Evolutionary conservation across 495 filamentous ascomycete genomes (phyloP), one percentile per base, ranked within the genome.

Genomic region (Lophiotrema nucula): DNA sequence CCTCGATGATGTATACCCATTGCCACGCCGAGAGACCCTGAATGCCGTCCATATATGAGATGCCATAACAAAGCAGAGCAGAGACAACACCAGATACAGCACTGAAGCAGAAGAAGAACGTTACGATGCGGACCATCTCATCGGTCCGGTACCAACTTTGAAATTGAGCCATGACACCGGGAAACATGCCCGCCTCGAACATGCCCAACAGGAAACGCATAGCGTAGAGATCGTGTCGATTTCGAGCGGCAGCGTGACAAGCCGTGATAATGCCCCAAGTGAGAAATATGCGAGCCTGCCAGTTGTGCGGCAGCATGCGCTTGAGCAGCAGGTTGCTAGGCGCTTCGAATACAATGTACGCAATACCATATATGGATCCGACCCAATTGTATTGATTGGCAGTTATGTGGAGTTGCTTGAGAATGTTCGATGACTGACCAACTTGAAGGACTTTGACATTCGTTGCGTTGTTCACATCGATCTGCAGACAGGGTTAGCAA

Each of bases 1-100:
- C 73, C 58, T 76, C 73, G 0, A 69, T 59, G 10, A 76, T 57
- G 37, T 67, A 73, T 6, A 75, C 67, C 73, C 73, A 75, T 59
- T 68, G 59, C 73, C 73, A 75, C 10, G 67, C 73, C 64, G 68
- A 54, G 58, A 73, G 31, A n/a, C 67, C 59, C 25, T 64, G 16
- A 51, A 60, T 16, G 5, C 67, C 69, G 43, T 69, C 67, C 69
- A 68, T 68, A 56, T 67, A 72, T 31, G 53, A 66, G 51, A 64
- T 70, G n/a, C 60, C 72, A 53, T 72, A 75, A 0, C 67, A 65
- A 16, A 73, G 58, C 12, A 75, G 53, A 39, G 65, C 66, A 8
- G 71, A 64, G 4, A 72, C 65, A 11, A 75, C 70, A 6, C 67
- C 65, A 4, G 70, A 69, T 1, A 65, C 37, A 24, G 70, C 70